Percentiles rank a stretch among this genome's conserved stretches.
These are phyloP conservation scores for Mycena epipterygia DNA, from an alignment of 768 basidiomycete species.

Conservation along the genomic window DNA sequence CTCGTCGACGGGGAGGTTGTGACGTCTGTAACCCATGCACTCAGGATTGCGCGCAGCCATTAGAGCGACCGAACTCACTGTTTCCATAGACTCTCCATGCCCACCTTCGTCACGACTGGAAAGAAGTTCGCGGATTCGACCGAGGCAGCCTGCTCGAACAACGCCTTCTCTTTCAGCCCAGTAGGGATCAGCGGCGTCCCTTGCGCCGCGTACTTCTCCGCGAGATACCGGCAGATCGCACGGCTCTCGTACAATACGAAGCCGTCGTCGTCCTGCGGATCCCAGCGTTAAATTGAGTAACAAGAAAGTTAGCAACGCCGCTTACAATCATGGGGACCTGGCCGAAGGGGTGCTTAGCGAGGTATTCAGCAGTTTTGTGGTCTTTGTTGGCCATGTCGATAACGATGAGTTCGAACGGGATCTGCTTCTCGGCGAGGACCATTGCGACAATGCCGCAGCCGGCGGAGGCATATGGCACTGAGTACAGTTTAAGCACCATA, in stretches of 20 bases:
- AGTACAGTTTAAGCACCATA: slow-evolving; percentile 64
- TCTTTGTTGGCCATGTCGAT: slow-evolving; percentile 52
- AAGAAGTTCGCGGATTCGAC: slow-evolving; percentile 18
- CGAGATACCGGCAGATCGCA: slow-evolving; percentile 61
- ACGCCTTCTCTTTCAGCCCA: slow-evolving; percentile 37
- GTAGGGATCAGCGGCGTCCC: slow-evolving; percentile 56
- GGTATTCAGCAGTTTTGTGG: slow-evolving; percentile 54
- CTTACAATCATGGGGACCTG: slow-evolving; percentile 38
- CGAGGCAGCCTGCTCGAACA: slow-evolving; percentile 39
- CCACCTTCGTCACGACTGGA: background rate
- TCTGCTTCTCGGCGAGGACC: slow-evolving; percentile 59
- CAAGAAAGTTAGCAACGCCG: slow-evolving; percentile 23
- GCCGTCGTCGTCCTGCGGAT: slow-evolving; percentile 55
- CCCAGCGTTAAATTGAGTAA: background rate
- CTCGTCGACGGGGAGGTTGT: background rate
- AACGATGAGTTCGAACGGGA: slow-evolving; percentile 62
- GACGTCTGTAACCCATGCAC: no score
- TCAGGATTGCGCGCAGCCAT: no score
- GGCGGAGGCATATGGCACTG: slow-evolving; percentile 54
- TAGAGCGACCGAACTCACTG: slow-evolving; percentile 7
- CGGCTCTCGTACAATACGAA: slow-evolving; percentile 62
- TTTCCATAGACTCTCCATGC: background rate
- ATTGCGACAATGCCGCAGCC: slow-evolving; percentile 57
- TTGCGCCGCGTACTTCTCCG: slow-evolving; percentile 54
- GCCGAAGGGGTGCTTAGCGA: slow-evolving; percentile 65